These are phyloP conservation scores for Fusarium burgessii DNA, from an alignment of 2,329 filamentous ascomycete genomes.

Conservation along the genomic window DNA sequence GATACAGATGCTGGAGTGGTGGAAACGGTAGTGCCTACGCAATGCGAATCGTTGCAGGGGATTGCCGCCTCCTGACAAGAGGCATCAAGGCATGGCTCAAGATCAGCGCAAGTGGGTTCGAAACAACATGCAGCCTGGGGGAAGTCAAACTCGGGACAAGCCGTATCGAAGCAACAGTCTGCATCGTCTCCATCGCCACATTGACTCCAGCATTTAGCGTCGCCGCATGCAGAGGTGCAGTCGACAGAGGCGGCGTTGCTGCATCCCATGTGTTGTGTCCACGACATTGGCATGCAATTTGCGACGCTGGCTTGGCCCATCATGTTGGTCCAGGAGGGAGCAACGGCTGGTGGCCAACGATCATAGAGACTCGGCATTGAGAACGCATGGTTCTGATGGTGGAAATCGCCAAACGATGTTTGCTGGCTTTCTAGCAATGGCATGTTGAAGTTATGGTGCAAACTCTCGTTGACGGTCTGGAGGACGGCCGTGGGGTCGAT, in stretches of 20 bases:
- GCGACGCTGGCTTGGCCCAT: conserved; percentile 25
- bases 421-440: conserved; percentile 20
- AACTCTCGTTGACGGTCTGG: conserved; percentile 37
- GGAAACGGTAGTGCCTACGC: conserved; percentile 47
- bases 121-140: conserved; percentile 44
- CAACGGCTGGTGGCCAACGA: conserved; percentile 21
- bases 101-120: conserved; percentile 49
- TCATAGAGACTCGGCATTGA: conserved; percentile 15
- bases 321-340: conserved; percentile 35
- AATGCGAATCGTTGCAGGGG: conserved; percentile 53
- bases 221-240: conserved; percentile 52
- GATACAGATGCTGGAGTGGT: conserved; percentile 46
- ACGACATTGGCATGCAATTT: conserved; percentile 34
- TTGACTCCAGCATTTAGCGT: conserved; percentile 49
- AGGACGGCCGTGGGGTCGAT: conserved; percentile 40
- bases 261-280: conserved; percentile 37
- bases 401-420: conserved; percentile 30
- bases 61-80: conserved; percentile 46
- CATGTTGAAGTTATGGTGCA: conserved; percentile 36
- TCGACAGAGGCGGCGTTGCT: conserved; percentile 51
- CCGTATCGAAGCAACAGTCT: conserved; percentile 53
- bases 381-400: conserved; percentile 31
- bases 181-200: conserved; percentile 49
- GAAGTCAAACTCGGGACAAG: conserved; percentile 47
- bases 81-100: conserved; percentile 55